These are phyloP conservation scores for Cercospora sojina DNA, from an alignment of 2,329 filamentous ascomycete species.

Conservation along the genomic window DNA sequence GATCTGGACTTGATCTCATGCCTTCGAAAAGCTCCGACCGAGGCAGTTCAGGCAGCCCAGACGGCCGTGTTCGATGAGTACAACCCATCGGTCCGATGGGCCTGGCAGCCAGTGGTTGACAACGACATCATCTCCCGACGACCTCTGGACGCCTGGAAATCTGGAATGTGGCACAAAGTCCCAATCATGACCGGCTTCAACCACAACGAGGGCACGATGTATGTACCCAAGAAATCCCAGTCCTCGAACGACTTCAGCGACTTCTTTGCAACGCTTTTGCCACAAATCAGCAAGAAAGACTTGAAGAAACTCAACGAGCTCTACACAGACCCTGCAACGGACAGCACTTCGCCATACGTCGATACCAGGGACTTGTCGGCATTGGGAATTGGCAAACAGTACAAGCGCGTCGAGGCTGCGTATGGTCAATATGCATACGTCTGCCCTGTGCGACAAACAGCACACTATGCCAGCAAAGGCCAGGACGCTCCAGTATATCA, in stretches of 20 bases:
- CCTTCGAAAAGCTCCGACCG: slow-evolving; percentile 43
- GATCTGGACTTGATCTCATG: slow-evolving; percentile 42
- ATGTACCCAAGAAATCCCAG: slow-evolving; percentile 55
- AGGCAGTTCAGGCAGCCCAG: slow-evolving; percentile 43
- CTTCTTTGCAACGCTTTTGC: slow-evolving; percentile 64
- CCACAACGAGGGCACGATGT: slow-evolving; percentile 66
- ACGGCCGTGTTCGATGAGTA: slow-evolving; percentile 48
- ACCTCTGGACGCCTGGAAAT: slow-evolving; percentile 60
- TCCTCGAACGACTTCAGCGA: slow-evolving; percentile 54
- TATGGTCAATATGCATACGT: slow-evolving; percentile 67
- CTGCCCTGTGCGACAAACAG: slow-evolving; percentile 62
- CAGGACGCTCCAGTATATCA: slow-evolving; percentile 50
- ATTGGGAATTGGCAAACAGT: slow-evolving; percentile 54
- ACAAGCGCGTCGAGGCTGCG: slow-evolving; percentile 57
- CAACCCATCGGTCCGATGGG: slow-evolving; percentile 50
- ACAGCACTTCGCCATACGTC: slow-evolving; percentile 45
- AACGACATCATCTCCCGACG: slow-evolving; percentile 57
- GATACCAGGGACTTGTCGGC: slow-evolving; percentile 33
- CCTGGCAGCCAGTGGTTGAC: slow-evolving; percentile 70
- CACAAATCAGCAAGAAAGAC: slow-evolving; percentile 54
- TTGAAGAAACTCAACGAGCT: slow-evolving; percentile 56
- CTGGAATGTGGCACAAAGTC: slow-evolving; percentile 54
- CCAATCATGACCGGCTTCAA: slow-evolving; percentile 70
- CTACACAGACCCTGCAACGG: slow-evolving; percentile 60
- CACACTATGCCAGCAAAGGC: slow-evolving; percentile 42